These are phyloP conservation scores for Pseudocercospora vitis DNA, from an alignment of 2,329 filamentous ascomycete genomes.

Conservation along the genomic window DNA sequence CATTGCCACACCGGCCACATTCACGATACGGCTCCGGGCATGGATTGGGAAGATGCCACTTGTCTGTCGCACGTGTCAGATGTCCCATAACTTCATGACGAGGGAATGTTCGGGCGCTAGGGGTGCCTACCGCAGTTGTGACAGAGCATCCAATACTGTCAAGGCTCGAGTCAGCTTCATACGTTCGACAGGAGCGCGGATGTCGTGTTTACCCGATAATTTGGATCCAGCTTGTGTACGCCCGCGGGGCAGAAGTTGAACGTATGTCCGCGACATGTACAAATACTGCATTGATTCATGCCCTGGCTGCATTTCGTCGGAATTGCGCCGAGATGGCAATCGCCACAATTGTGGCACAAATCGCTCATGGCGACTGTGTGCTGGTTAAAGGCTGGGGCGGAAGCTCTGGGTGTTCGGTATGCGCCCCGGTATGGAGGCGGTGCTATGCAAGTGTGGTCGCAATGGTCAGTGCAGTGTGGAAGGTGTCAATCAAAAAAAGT, in stretches of 20 bases:
- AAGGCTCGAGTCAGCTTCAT: conserved; percentile 10
- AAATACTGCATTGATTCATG: conserved; percentile 24
- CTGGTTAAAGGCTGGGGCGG: too few relatives aligned
- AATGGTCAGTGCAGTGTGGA: too few relatives aligned
- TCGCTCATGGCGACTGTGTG: conserved; percentile 24
- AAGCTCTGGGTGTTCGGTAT: too few relatives aligned
- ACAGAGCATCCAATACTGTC: conserved; percentile 26
- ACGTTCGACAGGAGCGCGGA: not conserved
- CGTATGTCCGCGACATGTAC: conserved; percentile 21
- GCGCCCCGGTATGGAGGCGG: too few relatives aligned
- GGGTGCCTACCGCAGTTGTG: conserved; percentile 34
- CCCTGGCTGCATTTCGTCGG: conserved; percentile 22
- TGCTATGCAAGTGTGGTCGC: too few relatives aligned
- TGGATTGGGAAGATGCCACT: conserved; percentile 30
- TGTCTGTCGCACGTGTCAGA: too few relatives aligned
- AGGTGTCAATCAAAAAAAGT: too few relatives aligned
- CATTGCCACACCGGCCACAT: conserved; percentile 25
- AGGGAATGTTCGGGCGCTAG: too few relatives aligned
- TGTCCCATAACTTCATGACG: too few relatives aligned
- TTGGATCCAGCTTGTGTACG: conserved; percentile 13
- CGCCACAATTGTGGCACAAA: conserved; percentile 29
- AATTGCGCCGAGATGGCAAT: conserved; percentile 27
- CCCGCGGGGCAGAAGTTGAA: conserved; percentile 29
- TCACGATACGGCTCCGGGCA: conserved; percentile 15
- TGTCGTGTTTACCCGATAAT: conserved; percentile 19